phyloP scores from a whole-genome alignment of 306 rosid genomes.

The Purshia tridentata region DNA sequence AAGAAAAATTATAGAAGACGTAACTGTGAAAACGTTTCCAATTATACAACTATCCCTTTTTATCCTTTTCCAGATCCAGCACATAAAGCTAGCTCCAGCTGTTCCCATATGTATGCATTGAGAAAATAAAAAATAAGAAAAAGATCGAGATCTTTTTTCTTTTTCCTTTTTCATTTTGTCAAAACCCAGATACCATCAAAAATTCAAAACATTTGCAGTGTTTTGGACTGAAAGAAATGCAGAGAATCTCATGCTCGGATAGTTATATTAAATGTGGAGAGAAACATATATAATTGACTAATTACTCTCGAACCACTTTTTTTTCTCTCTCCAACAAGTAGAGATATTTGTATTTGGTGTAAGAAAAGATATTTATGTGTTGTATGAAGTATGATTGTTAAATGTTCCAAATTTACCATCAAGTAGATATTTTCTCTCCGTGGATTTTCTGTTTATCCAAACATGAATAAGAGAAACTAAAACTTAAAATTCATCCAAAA shows the following conservation, averaged over 20 bases:
- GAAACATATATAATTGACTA: not conserved
- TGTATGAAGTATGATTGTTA: not conserved
- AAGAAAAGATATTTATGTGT: not conserved
- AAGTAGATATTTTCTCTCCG: not conserved
- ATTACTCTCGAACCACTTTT: not conserved
- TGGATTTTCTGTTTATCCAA: not conserved
- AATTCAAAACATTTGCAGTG: not conserved
- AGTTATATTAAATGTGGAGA: not conserved
- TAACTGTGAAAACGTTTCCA: conserved; percentile 43
- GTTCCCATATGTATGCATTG: conserved; percentile 34
- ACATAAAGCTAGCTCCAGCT: conserved; percentile 50
- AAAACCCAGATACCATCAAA: conserved; percentile 6
- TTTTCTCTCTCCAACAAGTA: not conserved
- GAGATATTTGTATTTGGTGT: not conserved
- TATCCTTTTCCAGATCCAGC: conserved; percentile 58
- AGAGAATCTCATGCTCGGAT: not conserved
- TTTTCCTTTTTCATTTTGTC: not conserved
- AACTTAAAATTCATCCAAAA: too few relatives aligned
- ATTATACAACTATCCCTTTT: conserved; percentile 32
- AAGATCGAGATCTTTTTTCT: conserved; percentile 12
- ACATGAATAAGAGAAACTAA: not conserved
- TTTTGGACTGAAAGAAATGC: not conserved
- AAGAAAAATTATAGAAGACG: conserved; percentile 63
- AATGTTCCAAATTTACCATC: conserved; percentile 4
- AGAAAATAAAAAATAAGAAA: conserved; percentile 18